Percentiles rank a stretch among this genome's conserved stretches.
Conservation (phyloP, 1,284 basidiomycete genomes). For the Moesziomyces aphidis region DNA sequence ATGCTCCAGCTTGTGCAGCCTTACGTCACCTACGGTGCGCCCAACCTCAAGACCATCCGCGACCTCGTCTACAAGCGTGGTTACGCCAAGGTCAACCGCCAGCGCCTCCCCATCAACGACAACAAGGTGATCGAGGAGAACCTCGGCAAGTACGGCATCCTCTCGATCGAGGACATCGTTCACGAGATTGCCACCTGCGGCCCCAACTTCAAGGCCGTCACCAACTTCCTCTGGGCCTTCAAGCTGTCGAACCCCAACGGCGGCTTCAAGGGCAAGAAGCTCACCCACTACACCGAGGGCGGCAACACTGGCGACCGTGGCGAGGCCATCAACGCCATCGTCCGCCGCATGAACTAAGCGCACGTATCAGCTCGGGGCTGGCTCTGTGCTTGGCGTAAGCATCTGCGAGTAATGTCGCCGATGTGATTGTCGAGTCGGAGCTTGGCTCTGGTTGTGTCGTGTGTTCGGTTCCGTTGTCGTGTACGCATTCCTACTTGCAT, state of each 20-base stretch:
- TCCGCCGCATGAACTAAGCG: constrained; percentile 82
- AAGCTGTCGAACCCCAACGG: constrained; percentile 99
- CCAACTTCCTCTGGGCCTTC: constrained; percentile 94
- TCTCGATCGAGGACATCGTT: constrained; percentile 97
- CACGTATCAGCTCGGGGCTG: constrained; percentile 2
- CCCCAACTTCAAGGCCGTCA: constrained; percentile 97
- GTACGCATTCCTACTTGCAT: constrained; percentile 24
- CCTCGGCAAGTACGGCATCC: constrained; percentile 95
- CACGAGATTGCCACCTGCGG: constrained; percentile 96
- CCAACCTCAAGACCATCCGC: constrained; percentile 95
- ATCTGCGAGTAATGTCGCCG: constrained; percentile 2
- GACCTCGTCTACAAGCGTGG: constrained; percentile 99
- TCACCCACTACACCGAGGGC: constrained; percentile 75
- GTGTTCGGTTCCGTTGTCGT: constrained; percentile 19
- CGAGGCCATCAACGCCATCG: constrained; percentile 94
- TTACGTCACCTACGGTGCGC: constrained; percentile 89
- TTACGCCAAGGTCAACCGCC: constrained; percentile 97
- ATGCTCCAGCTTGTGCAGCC: constrained; percentile 98
- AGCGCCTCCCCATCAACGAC: constrained; percentile 94
- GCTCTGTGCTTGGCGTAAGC: neutral
- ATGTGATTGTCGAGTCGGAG: neutral
- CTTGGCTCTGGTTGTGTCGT: constrained; percentile 2
- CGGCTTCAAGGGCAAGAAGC: constrained; percentile 96
- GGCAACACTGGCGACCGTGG: constrained; percentile 95
- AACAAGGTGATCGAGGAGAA: constrained; percentile 92